phyloP scores from a whole-genome alignment of 257 asterid species.

The Hygrophila difformis region DNA sequence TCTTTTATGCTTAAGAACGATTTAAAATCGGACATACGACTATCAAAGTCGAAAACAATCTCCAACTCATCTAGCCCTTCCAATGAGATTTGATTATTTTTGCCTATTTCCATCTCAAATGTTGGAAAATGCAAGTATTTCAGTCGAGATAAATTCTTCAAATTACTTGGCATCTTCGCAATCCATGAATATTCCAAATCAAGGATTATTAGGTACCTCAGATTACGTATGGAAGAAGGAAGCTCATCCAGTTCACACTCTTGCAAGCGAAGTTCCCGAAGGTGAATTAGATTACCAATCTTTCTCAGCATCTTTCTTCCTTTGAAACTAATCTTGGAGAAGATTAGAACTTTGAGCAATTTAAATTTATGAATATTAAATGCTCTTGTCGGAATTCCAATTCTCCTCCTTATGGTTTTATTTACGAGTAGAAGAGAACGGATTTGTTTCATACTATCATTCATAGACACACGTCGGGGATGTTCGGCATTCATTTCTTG shows the following conservation, averaged over 20 bases:
- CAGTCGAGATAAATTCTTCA: conserved; percentile 6
- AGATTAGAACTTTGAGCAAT: background rate
- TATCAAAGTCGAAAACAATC: background rate
- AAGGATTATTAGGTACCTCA: conserved; percentile 3
- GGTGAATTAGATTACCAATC: background rate
- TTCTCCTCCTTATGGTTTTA: background rate
- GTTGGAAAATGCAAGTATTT: conserved; percentile 12
- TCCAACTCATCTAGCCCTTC: conserved; percentile 4
- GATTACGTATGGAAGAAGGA: conserved; percentile 7
- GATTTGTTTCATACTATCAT: background rate
- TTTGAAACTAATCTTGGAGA: background rate
- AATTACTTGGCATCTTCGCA: background rate
- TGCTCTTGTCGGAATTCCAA: background rate
- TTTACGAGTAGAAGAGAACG: conserved; percentile 3
- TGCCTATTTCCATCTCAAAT: background rate
- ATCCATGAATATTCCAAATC: background rate
- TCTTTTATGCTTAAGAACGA: conserved; percentile 2
- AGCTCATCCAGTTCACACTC: background rate
- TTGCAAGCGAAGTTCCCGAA: background rate
- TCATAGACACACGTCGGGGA: background rate
- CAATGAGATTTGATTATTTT: background rate
- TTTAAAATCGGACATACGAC: background rate
- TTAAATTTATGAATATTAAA: background rate
- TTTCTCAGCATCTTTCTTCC: background rate
- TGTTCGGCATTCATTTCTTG: background rate